Base-by-base conservation (phyloP, 2,329 filamentous ascomycete genomes). In the Chalaropsis ovoidea region DNA sequence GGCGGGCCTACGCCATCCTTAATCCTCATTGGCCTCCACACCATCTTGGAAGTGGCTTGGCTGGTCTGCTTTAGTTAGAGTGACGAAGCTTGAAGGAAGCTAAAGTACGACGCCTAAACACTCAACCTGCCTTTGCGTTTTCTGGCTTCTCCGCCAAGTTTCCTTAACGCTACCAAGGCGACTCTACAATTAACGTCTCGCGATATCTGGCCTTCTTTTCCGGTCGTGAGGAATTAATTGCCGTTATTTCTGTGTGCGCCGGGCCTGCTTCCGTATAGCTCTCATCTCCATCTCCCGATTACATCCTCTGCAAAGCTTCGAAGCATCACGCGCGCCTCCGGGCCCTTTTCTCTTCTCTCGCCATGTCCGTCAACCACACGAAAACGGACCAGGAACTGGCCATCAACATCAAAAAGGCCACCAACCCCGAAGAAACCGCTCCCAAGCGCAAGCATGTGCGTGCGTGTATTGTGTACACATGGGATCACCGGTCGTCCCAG, bases 391-490 rank as follows among this genome's bases (percentile, higher is more conserved):
- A 82, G 70, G 86, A 88, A 74, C 80, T 88, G 70, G 80, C 83
- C 67, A 82, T 88, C 75, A 86, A 86, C 75, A 88, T 88, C 71
- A 81, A 82, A 73, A 88, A 88, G 73, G 86, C 86, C 19, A 88
- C 85, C 63, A 87, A 80, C 72, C 79, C 79, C 71, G 85, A 88
- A 70, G 85, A 88, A 74, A 82, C 85, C 1, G 85, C 84, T 6
- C 84, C 84, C 45, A 87, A 87, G 75, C 82, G 84, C 72, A 99
- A 99, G 78, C 94, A 99, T 88, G 94, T 99, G 67, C 89, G 94
- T 73, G 91, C 89, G 76, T 95, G 90, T 74, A 99, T 99, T 72
- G 93, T 99, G 58, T 97, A 97, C 76, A 97, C 93, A 67, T 99
- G 94, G 94, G 94, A 99, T 77, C 91, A 99, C 80, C 95, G 95